phyloP scores from a whole-genome alignment of 805 yeast species.

The Candida cerambycidarum region DNA sequence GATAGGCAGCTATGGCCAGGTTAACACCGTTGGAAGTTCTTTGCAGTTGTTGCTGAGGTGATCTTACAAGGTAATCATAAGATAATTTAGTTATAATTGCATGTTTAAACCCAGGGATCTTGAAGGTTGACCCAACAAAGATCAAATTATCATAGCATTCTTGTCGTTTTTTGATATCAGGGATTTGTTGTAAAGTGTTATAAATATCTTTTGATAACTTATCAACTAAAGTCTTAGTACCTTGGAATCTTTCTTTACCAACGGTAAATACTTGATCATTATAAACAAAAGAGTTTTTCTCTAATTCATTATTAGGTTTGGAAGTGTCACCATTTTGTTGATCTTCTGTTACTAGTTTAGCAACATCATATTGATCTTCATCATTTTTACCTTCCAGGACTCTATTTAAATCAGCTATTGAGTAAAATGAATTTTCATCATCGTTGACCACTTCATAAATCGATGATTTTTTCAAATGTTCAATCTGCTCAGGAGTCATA shows the following conservation, averaged over 20 bases:
- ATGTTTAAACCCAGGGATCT: constrained; percentile 74
- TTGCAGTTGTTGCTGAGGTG: constrained; percentile 24
- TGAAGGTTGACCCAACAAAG: constrained; percentile 73
- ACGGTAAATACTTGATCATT: constrained; percentile 52
- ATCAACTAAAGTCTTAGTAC: constrained; percentile 60
- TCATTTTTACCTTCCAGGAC: constrained; percentile 23
- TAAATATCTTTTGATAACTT: constrained; percentile 56
- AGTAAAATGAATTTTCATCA: constrained; percentile 65
- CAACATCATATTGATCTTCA: constrained; percentile 79
- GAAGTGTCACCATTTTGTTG: constrained; percentile 16
- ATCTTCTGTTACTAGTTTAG: constrained; percentile 75
- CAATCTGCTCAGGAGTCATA: constrained; percentile 59
- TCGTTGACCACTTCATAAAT: constrained; percentile 79
- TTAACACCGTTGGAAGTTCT: constrained; percentile 29
- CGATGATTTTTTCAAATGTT: constrained; percentile 66
- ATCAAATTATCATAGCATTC: constrained; percentile 83
- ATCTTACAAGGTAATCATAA: constrained; percentile 50
- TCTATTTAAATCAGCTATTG: constrained; percentile 47
- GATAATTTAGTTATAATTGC: constrained; percentile 60
- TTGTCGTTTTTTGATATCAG: constrained; percentile 70
- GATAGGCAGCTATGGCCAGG: constrained; percentile 42
- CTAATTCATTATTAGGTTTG: constrained; percentile 65
- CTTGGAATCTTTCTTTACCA: constrained; percentile 91
- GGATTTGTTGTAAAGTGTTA: constrained; percentile 52
- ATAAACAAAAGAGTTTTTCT: constrained; percentile 70